Conservation (phyloP, 2,329 filamentous ascomycete species). For the Trichoderma sp. region DNA sequence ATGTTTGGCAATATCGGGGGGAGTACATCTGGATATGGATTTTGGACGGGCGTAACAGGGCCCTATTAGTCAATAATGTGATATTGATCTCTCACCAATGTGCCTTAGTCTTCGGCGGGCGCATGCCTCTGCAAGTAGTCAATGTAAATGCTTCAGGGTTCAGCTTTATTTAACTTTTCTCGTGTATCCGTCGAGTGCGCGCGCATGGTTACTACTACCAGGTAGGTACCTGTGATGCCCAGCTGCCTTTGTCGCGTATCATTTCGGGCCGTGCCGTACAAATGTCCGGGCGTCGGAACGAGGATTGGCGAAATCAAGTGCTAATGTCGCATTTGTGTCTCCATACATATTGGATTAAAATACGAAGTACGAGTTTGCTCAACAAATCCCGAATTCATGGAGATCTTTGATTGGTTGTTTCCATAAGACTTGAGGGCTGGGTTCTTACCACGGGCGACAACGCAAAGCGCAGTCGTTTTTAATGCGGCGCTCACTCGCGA, state of each 20-base stretch:
- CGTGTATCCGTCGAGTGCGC: neutral
- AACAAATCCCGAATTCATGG: no score
- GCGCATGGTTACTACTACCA: neutral
- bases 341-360: neutral
- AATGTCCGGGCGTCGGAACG: neutral
- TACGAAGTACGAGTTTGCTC: neutral
- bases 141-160: neutral
- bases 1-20: neutral
- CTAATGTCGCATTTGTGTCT: neutral
- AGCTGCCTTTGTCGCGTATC: neutral
- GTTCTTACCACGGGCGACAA: neutral
- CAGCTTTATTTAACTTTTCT: neutral
- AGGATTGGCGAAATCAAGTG: neutral
- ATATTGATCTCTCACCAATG: neutral
- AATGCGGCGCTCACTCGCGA: neutral
- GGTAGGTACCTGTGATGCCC: neutral
- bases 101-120: neutral
- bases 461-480: neutral
- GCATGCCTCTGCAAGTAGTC: neutral
- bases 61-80: neutral
- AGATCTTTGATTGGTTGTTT: no score
- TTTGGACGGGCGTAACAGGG: neutral
- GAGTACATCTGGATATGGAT: neutral
- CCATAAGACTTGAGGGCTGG: no score
- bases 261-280: slow-evolving; percentile 10